Evolutionary conservation across 1,284 basidiomycete genomes (phyloP), one percentile per base, ranked within the genome.

Genomic region (Schizophyllum amplum): DNA sequence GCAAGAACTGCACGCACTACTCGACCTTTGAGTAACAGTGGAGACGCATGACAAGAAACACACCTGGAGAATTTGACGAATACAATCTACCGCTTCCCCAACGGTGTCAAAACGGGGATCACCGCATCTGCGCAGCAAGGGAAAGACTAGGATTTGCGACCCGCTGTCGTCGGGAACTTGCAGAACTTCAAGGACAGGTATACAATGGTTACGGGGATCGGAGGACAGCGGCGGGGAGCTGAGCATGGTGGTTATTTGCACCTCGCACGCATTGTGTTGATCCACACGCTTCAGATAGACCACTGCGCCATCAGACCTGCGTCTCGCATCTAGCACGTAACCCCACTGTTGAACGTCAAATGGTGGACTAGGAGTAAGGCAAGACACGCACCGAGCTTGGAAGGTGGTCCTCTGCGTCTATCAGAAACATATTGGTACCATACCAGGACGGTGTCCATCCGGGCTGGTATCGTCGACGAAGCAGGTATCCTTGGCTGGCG

Each of bases 1-100:
- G 76, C 63, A 77, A 68, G 54, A 71, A 76, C 53, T 65, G 63
- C 0, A 77, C 49, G 1, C 73, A 74, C 74, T 76, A 26, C 1
- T 6, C 5, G 11, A n/a, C 13, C 9, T n/a, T 15, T 11, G 2
- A 11, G 25, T 9, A 21, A 23, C 20, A 47, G 13, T 48, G 3
- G 9, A n/a, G 7, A n/a, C 11, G 22, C 0, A 52, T 11, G 24
- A 42, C 26, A 7, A 54, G 6, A 5, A 51, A 26, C 65, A 33
- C 9, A 70, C 73, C 53, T 73, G 68, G 9, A 73, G 62, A 13
- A 68, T 65, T 50, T 75, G 74, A 4, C 64, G 57, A 11, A 73
- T 63, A 52, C 71, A 73, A 7, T 71, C 68, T 1, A 70, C 49
- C 1, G 65, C 65, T 57, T 75, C 69, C 23, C 68, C 66, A 2